Evolutionary conservation across 176 grass and related monocot species (phyloP).

Genomic region (Oryza meyeriana): DNA sequence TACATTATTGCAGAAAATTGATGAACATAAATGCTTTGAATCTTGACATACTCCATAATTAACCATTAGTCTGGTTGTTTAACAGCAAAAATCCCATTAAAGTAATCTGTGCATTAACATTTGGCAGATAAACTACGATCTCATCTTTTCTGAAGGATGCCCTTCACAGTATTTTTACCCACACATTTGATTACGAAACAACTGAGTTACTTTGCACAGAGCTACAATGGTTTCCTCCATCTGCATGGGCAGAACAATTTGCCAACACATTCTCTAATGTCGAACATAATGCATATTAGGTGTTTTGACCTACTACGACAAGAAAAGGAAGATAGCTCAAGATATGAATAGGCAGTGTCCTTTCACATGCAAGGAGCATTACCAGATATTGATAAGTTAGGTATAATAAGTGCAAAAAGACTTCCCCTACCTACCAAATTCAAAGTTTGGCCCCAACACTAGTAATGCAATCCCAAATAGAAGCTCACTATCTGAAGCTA

Average conservation of each 20-base stretch:
- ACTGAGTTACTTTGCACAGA: not conserved
- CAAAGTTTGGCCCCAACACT: slow-evolving; percentile 7
- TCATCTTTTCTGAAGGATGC: not conserved
- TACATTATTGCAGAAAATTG: not conserved
- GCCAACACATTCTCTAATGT: not conserved
- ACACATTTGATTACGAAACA: not conserved
- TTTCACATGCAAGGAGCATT: not conserved
- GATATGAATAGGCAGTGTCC: not conserved
- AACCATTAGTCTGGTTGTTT: not conserved
- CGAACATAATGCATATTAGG: not conserved
- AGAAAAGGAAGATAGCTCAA: slow-evolving; percentile 10
- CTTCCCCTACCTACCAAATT: slow-evolving; percentile 16
- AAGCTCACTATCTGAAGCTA: slow-evolving; percentile 11
- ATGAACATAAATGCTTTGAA: not conserved
- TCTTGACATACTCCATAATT: not conserved
- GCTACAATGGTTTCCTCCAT: not conserved
- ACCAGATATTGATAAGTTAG: not conserved
- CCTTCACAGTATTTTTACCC: not conserved
- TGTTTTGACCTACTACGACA: not conserved
- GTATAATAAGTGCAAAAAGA: slow-evolving; percentile 1
- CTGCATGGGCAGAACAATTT: not conserved
- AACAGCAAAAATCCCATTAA: not conserved
- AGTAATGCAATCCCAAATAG: slow-evolving; percentile 18
- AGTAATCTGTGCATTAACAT: not conserved
- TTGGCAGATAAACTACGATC: not conserved